Percentiles rank a stretch among this genome's conserved stretches.
Conservation (phyloP, 805 yeast species). For the Nakazawaea wyomingensis region DNA sequence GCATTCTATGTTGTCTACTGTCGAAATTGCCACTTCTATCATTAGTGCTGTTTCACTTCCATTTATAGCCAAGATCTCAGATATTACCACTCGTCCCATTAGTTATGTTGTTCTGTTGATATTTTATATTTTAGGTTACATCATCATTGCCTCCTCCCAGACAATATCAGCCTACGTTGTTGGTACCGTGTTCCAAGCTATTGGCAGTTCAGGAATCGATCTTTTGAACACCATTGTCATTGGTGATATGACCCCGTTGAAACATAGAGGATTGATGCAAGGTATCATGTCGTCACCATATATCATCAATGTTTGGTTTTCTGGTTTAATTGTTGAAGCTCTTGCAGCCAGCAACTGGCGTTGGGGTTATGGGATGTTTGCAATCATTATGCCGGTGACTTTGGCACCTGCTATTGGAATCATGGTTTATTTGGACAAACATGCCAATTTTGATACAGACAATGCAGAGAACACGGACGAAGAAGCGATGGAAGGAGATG, state of each 20-base stretch:
- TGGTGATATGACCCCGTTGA: slow-evolving; percentile 24
- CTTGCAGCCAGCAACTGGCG: slow-evolving; percentile 37
- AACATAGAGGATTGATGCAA: slow-evolving; percentile 23
- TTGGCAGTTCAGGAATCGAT: slow-evolving; percentile 21
- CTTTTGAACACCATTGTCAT: slow-evolving; percentile 19
- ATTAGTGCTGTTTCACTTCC: slow-evolving; percentile 22
- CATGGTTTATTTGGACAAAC: slow-evolving; percentile 28
- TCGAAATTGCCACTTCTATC: slow-evolving; percentile 20
- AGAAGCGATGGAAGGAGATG: too few species aligned
- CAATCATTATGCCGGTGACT: slow-evolving; percentile 36
- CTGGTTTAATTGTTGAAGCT: slow-evolving; percentile 31
- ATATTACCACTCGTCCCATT: slow-evolving; percentile 21
- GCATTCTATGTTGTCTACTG: slow-evolving; percentile 21
- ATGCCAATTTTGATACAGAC: too few species aligned
- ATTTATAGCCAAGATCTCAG: too few species aligned
- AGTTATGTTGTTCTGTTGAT: slow-evolving; percentile 17
- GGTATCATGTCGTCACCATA: slow-evolving; percentile 32
- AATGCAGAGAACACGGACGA: too few species aligned
- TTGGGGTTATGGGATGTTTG: slow-evolving; percentile 48
- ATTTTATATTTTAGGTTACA: slow-evolving; percentile 21
- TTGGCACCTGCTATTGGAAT: slow-evolving; percentile 27
- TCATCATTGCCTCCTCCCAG: slow-evolving; percentile 20
- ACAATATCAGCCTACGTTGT: slow-evolving; percentile 22
- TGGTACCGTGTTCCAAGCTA: slow-evolving; percentile 18
- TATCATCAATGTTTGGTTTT: too few species aligned